Evolutionary conservation across 2,329 filamentous ascomycete genomes (phyloP).

Genomic region (Pleoardoris graminearum): DNA sequence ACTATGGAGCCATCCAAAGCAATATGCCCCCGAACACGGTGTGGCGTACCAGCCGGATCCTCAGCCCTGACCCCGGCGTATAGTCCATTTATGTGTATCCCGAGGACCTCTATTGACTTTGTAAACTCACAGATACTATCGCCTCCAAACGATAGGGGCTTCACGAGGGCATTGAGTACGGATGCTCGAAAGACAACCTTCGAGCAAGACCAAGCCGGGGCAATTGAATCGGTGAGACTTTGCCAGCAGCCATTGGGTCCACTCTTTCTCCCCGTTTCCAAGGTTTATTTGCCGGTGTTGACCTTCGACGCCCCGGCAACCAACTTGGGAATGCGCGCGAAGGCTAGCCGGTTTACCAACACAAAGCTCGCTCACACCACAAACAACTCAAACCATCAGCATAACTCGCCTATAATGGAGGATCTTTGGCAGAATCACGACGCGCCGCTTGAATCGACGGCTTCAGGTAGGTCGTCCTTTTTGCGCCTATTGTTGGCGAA

Average conservation of each 20-base stretch:
- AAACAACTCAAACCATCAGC: background rate
- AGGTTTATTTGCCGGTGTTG: background rate
- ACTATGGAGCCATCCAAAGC: no score
- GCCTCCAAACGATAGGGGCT: no score
- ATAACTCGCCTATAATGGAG: background rate
- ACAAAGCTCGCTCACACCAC: background rate
- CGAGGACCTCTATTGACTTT: no score
- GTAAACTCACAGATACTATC: no score
- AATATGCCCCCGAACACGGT: no score
- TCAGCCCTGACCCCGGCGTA: no score
- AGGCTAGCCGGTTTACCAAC: background rate
- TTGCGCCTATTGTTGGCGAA: background rate
- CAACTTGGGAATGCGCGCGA: background rate
- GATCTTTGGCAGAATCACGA: background rate
- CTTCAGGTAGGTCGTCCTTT: background rate
- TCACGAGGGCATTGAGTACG: no score
- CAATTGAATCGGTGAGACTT: background rate
- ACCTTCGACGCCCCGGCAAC: background rate
- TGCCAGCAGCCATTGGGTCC: background rate
- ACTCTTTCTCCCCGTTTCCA: background rate
- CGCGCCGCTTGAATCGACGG: background rate
- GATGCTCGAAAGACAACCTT: background rate
- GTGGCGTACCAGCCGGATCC: no score
- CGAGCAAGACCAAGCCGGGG: background rate
- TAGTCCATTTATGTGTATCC: no score